phyloP scores from a whole-genome alignment of 202 grass and related monocot species.

The Carex sylvatica region DNA sequence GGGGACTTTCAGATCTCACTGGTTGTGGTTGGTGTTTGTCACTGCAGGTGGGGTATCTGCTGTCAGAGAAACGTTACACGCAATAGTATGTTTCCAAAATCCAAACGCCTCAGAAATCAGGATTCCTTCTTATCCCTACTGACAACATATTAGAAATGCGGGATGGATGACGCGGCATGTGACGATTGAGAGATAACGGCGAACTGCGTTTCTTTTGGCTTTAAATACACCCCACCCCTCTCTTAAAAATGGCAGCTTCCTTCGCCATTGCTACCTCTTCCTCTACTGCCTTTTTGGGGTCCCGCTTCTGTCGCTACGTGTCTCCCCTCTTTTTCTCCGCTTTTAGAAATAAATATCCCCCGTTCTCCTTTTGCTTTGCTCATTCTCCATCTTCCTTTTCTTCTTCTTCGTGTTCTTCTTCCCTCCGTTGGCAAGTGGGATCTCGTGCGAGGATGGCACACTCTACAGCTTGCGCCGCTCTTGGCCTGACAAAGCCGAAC shows the following conservation, averaged over 20 bases:
- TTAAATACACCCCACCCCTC: neutral
- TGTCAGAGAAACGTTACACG: neutral
- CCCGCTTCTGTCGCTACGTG: constrained; percentile 1
- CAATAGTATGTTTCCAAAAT: neutral
- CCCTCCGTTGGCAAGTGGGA: constrained; percentile 24
- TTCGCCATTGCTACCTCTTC: neutral
- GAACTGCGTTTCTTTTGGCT: neutral
- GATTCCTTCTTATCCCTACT: neutral
- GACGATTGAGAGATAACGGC: neutral
- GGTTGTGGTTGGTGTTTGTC: too few relatives aligned
- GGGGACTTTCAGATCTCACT: too few relatives aligned
- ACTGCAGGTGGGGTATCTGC: neutral
- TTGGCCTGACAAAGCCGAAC: constrained; percentile 80
- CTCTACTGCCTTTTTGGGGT: constrained; percentile 5
- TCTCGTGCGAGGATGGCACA: constrained; percentile 66
- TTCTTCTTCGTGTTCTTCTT: neutral
- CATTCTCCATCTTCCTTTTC: constrained; percentile 3
- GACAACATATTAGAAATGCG: constrained; percentile 14
- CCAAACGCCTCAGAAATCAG: neutral
- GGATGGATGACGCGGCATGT: neutral
- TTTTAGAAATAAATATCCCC: neutral
- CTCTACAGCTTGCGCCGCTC: constrained; percentile 45
- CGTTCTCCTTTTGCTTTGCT: neutral
- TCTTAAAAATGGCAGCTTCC: constrained; percentile 7
- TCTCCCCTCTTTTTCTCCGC: constrained; percentile 18